A percentile compares a stretch with the other conserved stretches of the same genome.
Evolutionary conservation across 2,329 filamentous ascomycete species (phyloP).

Genomic region (Pseudogymnoascus sp.): DNA sequence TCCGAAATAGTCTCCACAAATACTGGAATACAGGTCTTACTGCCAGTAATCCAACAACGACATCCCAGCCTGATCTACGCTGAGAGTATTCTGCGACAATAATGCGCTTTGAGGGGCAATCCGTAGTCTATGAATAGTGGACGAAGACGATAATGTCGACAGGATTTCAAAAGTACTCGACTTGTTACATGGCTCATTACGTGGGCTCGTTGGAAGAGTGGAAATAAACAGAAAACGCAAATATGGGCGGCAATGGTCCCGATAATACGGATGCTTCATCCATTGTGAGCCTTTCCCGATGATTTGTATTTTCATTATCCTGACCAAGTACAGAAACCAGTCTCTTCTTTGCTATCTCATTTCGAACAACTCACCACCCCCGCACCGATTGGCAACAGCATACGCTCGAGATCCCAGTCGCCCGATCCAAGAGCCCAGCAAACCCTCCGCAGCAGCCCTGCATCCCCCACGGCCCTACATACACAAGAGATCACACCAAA

Average conservation of each 20-base stretch:
- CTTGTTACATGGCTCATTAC: slow-evolving; percentile 5
- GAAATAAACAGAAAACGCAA: slow-evolving; percentile 12
- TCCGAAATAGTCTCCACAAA: slow-evolving; percentile 5
- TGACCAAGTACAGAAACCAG: slow-evolving; percentile 52
- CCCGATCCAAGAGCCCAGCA: neutral
- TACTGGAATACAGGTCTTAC: slow-evolving; percentile 3
- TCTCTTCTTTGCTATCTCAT: slow-evolving; percentile 70
- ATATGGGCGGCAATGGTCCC: slow-evolving; percentile 38
- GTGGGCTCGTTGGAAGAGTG: slow-evolving; percentile 5
- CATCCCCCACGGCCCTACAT: neutral
- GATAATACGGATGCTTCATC: slow-evolving; percentile 69
- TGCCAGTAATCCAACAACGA: slow-evolving; percentile 1
- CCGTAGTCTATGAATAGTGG: neutral
- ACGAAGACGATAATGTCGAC: slow-evolving; percentile 2
- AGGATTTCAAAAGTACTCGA: slow-evolving; percentile 1
- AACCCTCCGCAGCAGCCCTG: neutral
- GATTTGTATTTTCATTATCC: neutral
- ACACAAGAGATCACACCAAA: neutral
- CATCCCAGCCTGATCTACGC: neutral
- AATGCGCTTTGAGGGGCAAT: slow-evolving; percentile 3
- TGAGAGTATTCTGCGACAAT: neutral
- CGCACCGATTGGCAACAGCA: neutral
- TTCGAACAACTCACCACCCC: slow-evolving; percentile 53
- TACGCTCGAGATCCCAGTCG: slow-evolving; percentile 7
- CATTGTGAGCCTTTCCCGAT: slow-evolving; percentile 45